phyloP scores from a whole-genome alignment of 139 green algal species.

The Astrephomene gubernaculifera region DNA sequence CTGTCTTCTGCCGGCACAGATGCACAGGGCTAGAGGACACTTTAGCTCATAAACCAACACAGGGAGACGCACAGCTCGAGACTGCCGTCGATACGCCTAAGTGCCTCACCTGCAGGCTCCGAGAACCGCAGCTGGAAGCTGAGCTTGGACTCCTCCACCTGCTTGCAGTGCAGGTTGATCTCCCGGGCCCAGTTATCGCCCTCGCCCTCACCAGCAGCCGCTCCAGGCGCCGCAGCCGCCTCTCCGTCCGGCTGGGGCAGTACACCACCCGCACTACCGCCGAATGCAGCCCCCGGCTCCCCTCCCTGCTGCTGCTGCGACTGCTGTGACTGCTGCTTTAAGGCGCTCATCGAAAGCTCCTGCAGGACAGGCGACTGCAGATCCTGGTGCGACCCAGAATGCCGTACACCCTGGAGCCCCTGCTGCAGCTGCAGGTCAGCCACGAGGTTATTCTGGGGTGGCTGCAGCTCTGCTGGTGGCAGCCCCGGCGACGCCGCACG shows the following conservation, averaged over 20 bases:
- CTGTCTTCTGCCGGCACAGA: no score
- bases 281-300: background rate
- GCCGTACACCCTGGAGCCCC: background rate
- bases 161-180: constrained; percentile 78
- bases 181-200: constrained; percentile 45
- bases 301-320: background rate
- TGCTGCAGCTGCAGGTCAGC: background rate
- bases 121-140: constrained; percentile 82
- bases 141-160: constrained; percentile 74
- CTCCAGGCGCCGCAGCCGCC: background rate
- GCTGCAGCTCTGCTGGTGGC: background rate
- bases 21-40: no score
- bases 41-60: no score
- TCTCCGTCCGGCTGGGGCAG: background rate
- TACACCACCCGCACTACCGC: background rate
- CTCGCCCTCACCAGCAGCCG: constrained; percentile 27
- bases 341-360: constrained; percentile 1
- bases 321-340: background rate
- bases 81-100: no score
- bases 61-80: no score
- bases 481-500: background rate
- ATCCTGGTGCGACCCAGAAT: constrained; percentile 3
- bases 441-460: no score
- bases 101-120: constrained; percentile 69
- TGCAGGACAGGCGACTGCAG: constrained; percentile 15